Percentiles rank a stretch among this genome's conserved stretches.
phyloP scores from a whole-genome alignment of 768 basidiomycete genomes.

The Goffeauzyma gilvescens region DNA sequence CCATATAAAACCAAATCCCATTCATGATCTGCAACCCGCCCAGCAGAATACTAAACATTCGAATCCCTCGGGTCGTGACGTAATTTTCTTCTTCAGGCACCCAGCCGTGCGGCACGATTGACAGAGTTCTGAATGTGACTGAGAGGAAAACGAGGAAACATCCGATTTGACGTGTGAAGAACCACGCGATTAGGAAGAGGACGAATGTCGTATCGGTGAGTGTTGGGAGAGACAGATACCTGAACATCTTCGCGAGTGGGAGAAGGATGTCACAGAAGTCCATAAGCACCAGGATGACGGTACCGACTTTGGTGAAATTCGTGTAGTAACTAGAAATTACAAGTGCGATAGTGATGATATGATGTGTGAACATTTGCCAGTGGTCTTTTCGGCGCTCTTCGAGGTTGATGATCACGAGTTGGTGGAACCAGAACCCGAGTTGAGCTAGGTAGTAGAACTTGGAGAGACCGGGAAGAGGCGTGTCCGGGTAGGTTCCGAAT shows the following conservation, averaged over 20 bases:
- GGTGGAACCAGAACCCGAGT: constrained; percentile 76
- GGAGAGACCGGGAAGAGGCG: constrained; percentile 53
- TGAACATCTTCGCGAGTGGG: constrained; percentile 86
- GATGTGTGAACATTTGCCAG: constrained; percentile 88
- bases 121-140: constrained; percentile 39
- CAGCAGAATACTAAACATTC: constrained; percentile 37
- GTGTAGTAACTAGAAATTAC: constrained; percentile 58
- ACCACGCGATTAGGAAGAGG: constrained; percentile 72
- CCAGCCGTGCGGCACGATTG: constrained; percentile 42
- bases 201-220: constrained; percentile 59
- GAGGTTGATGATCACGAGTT: constrained; percentile 75
- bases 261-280: constrained; percentile 84
- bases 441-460: constrained; percentile 81
- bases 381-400: constrained; percentile 86
- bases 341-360: constrained; percentile 67
- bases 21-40: constrained; percentile 34
- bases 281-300: constrained; percentile 76
- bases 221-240: constrained; percentile 51
- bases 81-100: constrained; percentile 43
- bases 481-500: constrained; percentile 74
- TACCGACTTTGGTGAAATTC: constrained; percentile 76
- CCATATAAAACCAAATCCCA: constrained; percentile 72
- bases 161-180: constrained; percentile 68
- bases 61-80: constrained; percentile 37
- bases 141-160: constrained; percentile 56